Percentiles rank a stretch among this genome's conserved stretches.
Conservation (phyloP, 345 rosid genomes). For the Microcos paniculata region DNA sequence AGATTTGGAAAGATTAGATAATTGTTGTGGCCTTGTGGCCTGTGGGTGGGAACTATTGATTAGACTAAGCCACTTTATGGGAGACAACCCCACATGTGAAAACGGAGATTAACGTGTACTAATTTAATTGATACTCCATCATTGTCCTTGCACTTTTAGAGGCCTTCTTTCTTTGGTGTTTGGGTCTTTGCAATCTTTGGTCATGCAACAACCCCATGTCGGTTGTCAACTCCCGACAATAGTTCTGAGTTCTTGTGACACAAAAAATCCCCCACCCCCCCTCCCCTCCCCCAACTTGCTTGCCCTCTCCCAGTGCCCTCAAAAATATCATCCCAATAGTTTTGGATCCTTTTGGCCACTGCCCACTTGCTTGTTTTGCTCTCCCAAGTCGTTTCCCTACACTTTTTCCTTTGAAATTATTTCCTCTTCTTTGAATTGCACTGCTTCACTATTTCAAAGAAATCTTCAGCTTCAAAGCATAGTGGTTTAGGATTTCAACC, state of each 20-base stretch:
- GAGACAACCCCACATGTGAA: constrained; percentile 37
- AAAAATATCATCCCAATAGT: not conserved
- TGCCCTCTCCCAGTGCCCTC: too few relatives aligned
- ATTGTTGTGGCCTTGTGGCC: too few relatives aligned
- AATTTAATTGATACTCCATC: not conserved
- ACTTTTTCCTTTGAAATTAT: too few relatives aligned
- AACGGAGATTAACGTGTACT: constrained; percentile 10
- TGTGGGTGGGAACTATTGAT: constrained; percentile 13
- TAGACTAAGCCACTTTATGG: constrained; percentile 35
- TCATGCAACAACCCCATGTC: constrained; percentile 9
- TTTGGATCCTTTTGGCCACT: not conserved
- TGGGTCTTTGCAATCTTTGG: constrained; percentile 3
- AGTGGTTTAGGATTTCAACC: too few relatives aligned
- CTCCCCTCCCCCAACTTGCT: too few relatives aligned
- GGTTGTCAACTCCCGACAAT: constrained; percentile 10
- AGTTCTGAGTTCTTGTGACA: constrained; percentile 1
- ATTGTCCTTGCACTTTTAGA: constrained; percentile 29
- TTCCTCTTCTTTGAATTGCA: not conserved
- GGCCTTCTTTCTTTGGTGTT: constrained; percentile 6
- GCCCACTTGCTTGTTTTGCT: not conserved
- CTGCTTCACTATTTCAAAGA: not conserved
- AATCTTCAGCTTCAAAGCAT: too few relatives aligned
- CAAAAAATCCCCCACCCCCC: not conserved
- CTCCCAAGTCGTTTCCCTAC: not conserved
- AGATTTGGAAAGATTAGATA: not conserved